A percentile compares a stretch with the other conserved stretches of the same genome.
These are phyloP conservation scores for Paraphoma chrysanthemicola DNA, from an alignment of 2,329 filamentous ascomycete genomes.

Conservation along the genomic window DNA sequence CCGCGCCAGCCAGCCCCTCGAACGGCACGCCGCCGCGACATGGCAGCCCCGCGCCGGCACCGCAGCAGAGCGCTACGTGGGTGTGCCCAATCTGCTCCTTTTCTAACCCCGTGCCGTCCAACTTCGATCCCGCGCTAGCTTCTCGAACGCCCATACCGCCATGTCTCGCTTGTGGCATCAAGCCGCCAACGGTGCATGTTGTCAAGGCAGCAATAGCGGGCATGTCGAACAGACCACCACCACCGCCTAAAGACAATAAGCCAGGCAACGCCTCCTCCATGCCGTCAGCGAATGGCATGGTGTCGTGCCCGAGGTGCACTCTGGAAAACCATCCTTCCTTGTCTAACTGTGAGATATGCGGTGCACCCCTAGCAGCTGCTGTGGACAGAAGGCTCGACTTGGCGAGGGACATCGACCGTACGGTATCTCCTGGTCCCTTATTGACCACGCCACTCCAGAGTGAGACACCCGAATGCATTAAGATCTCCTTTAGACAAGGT, in stretches of 20 bases:
- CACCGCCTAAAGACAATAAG: slow-evolving; percentile 44
- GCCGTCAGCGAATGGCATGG: slow-evolving; percentile 16
- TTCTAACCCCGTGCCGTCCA: slow-evolving; percentile 89
- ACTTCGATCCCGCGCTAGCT: slow-evolving; percentile 86
- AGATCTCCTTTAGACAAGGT: slow-evolving; percentile 87
- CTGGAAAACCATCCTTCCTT: slow-evolving; percentile 93
- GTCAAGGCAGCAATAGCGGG: slow-evolving; percentile 86
- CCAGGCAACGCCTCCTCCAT: slow-evolving; percentile 36
- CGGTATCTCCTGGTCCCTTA: slow-evolving; percentile 80
- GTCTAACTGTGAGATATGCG: slow-evolving; percentile 87
- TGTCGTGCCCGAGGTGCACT: slow-evolving; percentile 82
- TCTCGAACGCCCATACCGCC: slow-evolving; percentile 81
- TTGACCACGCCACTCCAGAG: slow-evolving; percentile 58
- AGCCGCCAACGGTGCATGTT: slow-evolving; percentile 81
- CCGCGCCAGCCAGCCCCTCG: slow-evolving; percentile 45
- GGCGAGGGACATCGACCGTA: slow-evolving; percentile 53
- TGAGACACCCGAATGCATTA: slow-evolving; percentile 77
- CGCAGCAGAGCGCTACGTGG: slow-evolving; percentile 76
- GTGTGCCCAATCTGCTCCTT: slow-evolving; percentile 96
- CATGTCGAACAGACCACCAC: slow-evolving; percentile 64
- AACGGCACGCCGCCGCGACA: slow-evolving; percentile 43
- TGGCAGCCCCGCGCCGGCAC: slow-evolving; percentile 52
- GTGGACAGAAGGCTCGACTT: slow-evolving; percentile 52
- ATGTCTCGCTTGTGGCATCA: slow-evolving; percentile 92
- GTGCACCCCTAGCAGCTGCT: slow-evolving; percentile 71